These are phyloP conservation scores for Fraxinus cuspidata DNA, from an alignment of 257 asterid genomes.

Conservation along the genomic window DNA sequence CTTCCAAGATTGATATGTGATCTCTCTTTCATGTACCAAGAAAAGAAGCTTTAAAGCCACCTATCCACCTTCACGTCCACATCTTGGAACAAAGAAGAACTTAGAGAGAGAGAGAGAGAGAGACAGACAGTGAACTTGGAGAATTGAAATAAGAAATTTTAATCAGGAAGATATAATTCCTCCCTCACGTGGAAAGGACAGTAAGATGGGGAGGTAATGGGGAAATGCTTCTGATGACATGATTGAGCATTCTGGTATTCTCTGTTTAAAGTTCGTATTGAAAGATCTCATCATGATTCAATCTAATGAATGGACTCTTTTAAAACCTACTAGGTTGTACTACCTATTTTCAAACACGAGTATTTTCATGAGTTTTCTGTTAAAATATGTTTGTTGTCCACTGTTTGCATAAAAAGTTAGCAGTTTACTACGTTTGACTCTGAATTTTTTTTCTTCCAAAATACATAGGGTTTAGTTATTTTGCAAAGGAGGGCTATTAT, in stretches of 20 bases:
- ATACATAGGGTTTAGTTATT: background rate
- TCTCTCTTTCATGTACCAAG: background rate
- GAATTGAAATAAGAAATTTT: background rate
- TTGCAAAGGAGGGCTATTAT: background rate
- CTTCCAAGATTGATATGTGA: background rate
- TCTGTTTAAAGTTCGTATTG: background rate
- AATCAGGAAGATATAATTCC: background rate
- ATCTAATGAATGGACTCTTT: background rate
- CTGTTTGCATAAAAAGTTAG: background rate
- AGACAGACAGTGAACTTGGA: background rate
- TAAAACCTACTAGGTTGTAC: background rate
- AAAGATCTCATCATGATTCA: background rate
- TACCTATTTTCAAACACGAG: background rate
- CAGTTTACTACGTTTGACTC: background rate
- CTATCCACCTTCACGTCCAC: background rate
- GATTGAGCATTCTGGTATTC: background rate
- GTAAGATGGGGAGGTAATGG: background rate
- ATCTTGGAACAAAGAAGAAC: background rate
- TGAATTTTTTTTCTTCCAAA: background rate
- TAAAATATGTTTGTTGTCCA: background rate
- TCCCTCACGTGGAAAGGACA: background rate
- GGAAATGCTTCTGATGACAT: background rate
- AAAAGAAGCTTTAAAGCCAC: background rate
- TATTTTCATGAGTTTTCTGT: background rate
- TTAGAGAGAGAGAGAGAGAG: background rate